A percentile compares a stretch with the other conserved stretches of the same genome.
Conservation (phyloP, 495 filamentous ascomycete species). For the Penicillium paxilli region DNA sequence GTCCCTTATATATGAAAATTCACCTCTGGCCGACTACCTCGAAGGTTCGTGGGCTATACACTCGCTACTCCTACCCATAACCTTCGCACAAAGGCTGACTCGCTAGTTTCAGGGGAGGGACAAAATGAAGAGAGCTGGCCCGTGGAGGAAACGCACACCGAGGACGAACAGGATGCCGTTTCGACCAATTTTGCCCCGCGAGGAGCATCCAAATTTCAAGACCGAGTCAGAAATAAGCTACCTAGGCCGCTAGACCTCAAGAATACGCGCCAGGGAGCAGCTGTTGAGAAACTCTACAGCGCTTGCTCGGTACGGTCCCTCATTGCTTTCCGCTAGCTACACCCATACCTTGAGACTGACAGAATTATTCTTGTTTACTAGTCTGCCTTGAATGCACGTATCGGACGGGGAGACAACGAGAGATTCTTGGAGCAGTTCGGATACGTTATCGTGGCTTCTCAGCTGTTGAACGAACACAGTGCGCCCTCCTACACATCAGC, state of each 20-base stretch:
- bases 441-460: conserved; percentile 93
- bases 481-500: conserved; percentile 49
- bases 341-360: conserved; percentile 7
- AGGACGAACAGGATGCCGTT: conserved; percentile 30
- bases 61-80: not conserved
- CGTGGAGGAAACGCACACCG: conserved; percentile 41
- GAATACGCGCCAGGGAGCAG: conserved; percentile 45
- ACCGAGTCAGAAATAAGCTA: conserved; percentile 65
- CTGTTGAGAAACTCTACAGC: conserved; percentile 53
- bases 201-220: conserved; percentile 65
- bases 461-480: conserved; percentile 73
- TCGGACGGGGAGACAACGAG: conserved; percentile 79
- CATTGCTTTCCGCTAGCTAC: not conserved
- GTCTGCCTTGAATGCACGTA: conserved; percentile 63
- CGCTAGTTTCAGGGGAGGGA: conserved; percentile 43
- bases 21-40: conserved; percentile 89
- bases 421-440: conserved; percentile 93
- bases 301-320: conserved; percentile 55
- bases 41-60: conserved; percentile 82
- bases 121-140: conserved; percentile 46
- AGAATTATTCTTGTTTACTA: conserved; percentile 26
- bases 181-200: conserved; percentile 70
- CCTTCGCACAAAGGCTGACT: conserved; percentile 15
- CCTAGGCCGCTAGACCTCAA: conserved; percentile 61
- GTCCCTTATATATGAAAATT: conserved; percentile 84